phyloP scores from a whole-genome alignment of 139 green algal genomes.

The Auxenochlorella protothecoides region DNA sequence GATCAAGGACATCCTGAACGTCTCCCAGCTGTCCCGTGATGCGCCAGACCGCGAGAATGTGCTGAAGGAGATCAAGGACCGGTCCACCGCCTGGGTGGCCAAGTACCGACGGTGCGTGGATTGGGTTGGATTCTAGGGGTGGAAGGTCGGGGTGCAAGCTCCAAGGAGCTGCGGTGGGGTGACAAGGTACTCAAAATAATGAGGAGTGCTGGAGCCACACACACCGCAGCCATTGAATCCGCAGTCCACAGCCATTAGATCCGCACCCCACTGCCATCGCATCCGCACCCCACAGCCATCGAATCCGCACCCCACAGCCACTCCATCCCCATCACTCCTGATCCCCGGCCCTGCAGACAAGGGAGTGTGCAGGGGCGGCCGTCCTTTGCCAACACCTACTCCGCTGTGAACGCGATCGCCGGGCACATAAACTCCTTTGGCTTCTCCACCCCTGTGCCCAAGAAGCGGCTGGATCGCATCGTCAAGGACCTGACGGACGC shows the following conservation, averaged over 20 bases:
- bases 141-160: no score
- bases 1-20: constrained; percentile 43
- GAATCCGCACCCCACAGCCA: not conserved
- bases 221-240: no score
- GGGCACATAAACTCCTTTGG: constrained; percentile 92
- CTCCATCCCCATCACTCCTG: not conserved
- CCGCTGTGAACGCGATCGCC: constrained; percentile 74
- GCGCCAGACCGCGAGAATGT: constrained; percentile 54
- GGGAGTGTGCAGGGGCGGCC: constrained; percentile 53
- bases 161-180: no score
- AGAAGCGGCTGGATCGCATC: constrained; percentile 82
- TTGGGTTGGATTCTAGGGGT: no score
- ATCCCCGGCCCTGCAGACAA: constrained; percentile 22
- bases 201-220: no score
- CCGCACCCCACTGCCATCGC: no score
- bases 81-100: constrained; percentile 17
- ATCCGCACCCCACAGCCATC: no score
- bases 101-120: not conserved
- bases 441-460: constrained; percentile 63
- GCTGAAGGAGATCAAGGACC: constrained; percentile 65
- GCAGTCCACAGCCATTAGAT: no score
- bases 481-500: constrained; percentile 68
- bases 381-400: constrained; percentile 84
- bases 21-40: constrained; percentile 44
- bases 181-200: no score